phyloP scores from a whole-genome alignment of 2,329 filamentous ascomycete species.

The Arthrinium puccinioides region DNA sequence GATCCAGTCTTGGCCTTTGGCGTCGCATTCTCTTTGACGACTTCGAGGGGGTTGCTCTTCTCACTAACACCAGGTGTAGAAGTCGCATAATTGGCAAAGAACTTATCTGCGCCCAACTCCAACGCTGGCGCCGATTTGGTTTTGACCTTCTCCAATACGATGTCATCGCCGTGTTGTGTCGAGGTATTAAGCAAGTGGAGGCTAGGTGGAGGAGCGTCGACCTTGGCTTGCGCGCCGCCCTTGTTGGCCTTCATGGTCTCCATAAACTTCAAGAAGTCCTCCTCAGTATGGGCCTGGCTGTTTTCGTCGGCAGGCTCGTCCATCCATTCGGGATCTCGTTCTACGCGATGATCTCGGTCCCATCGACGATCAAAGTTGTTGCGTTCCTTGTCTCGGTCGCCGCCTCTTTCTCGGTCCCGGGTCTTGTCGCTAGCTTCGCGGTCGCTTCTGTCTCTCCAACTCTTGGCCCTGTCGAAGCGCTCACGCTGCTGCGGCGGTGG shows the following conservation, averaged over 20 bases:
- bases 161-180: slow-evolving; percentile 25
- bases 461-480: slow-evolving; percentile 51
- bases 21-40: slow-evolving; percentile 29
- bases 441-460: slow-evolving; percentile 52
- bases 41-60: slow-evolving; percentile 46
- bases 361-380: slow-evolving; percentile 44
- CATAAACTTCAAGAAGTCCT: slow-evolving; percentile 94
- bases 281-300: slow-evolving; percentile 67
- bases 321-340: slow-evolving; percentile 88
- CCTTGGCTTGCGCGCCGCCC: slow-evolving; percentile 23
- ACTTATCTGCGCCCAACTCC: slow-evolving; percentile 67
- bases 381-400: no score
- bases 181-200: slow-evolving; percentile 20
- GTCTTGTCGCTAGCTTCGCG: slow-evolving; percentile 26
- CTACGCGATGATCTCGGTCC: slow-evolving; percentile 46
- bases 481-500: slow-evolving; percentile 39
- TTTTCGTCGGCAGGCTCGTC: slow-evolving; percentile 67
- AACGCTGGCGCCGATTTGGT: slow-evolving; percentile 54
- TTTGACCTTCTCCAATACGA: slow-evolving; percentile 44
- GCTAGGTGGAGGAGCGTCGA: slow-evolving; percentile 27
- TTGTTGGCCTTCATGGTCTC: slow-evolving; percentile 74
- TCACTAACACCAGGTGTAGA: slow-evolving; percentile 29
- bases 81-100: slow-evolving; percentile 55
- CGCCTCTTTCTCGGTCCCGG: slow-evolving; percentile 20
- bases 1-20: slow-evolving; percentile 57